Percentiles rank a stretch among this genome's conserved stretches.
phyloP scores from a whole-genome alignment of 768 basidiomycete species.

The Tulasnella sp. region DNA sequence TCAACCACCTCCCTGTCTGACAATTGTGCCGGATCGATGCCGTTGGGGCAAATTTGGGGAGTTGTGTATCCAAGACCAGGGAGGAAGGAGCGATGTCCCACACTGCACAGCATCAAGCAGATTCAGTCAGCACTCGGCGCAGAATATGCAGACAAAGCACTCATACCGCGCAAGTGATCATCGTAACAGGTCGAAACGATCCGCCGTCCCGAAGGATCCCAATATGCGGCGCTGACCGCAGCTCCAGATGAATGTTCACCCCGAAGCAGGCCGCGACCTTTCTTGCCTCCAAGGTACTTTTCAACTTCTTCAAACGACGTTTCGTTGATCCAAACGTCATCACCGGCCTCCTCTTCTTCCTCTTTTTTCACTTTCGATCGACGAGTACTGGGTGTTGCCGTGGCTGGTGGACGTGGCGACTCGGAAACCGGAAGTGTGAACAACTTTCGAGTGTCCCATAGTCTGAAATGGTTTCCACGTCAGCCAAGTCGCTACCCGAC shows the following conservation, averaged over 20 bases:
- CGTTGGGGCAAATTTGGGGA: slow-evolving; percentile 64
- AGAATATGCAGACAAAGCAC: background rate
- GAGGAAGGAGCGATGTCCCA: slow-evolving; percentile 64
- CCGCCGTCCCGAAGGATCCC: slow-evolving; percentile 75
- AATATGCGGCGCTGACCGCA: slow-evolving; percentile 78
- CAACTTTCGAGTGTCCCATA: slow-evolving; percentile 78
- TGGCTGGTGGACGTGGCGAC: slow-evolving; percentile 37
- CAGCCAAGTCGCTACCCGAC: background rate
- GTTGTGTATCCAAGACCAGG: slow-evolving; percentile 45
- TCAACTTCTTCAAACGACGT: slow-evolving; percentile 30
- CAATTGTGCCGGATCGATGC: slow-evolving; percentile 65
- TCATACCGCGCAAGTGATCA: slow-evolving; percentile 66
- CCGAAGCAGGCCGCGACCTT: slow-evolving; percentile 55
- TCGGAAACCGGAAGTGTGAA: slow-evolving; percentile 41
- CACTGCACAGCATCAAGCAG: slow-evolving; percentile 45
- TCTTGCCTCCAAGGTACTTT: slow-evolving; percentile 49
- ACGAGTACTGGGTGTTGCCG: background rate
- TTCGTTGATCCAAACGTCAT: slow-evolving; percentile 14
- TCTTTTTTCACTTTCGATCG: slow-evolving; percentile 35
- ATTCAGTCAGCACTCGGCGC: background rate
- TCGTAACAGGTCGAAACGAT: slow-evolving; percentile 86
- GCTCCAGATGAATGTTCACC: slow-evolving; percentile 68
- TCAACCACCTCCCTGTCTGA: slow-evolving; percentile 82
- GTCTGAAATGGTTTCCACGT: slow-evolving; percentile 42
- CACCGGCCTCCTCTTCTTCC: slow-evolving; percentile 28